Base-by-base conservation (phyloP, 176 grass and related monocot genomes). In the Aegilops umbellulata region DNA sequence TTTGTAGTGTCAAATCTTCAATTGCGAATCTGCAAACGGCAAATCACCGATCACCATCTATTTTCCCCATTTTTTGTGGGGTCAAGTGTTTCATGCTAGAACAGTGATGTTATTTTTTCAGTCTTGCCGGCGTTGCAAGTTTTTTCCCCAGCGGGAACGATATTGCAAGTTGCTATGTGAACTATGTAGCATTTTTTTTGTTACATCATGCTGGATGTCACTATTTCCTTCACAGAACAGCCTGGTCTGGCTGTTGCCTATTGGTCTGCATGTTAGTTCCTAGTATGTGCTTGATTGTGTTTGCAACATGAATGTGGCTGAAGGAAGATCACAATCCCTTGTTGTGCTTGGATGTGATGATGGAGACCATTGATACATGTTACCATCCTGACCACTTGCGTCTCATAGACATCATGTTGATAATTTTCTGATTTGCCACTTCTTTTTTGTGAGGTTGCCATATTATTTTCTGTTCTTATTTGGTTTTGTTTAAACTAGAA, bases 21-120 rank as follows among this genome's bases (percentile, higher is more conserved):
- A 46, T 74, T 74, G 70, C n/a, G 7, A 74, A 46, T 39, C 14
- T 44, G 13, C 11, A 46, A 24, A n/a, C n/a, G 5, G 39, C 69
- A 73, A 73, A 44, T 44, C n/a, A 35, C 23, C n/a, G 24, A 42
- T 44, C 36, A 41, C n/a, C n/a, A 73, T 38, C 4, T n/a, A 12
- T 73, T 26, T 73, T 61, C 58, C 38, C 70, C 22, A 6, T 14
- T 73, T 46, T 25, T 73, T 73, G 11, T 24, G 22, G n/a, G 12
- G 39, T 73, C n/a, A 73, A 73, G 36, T 73, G 70, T 73, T 74
- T 47, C 23, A 74, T 74, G 70, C 70, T 74, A 74, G 70, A 74
- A 44, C 11, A 44, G 12, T 44, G 22, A 25, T 73, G 6, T 19
- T 69, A 19, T 74, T 78, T 38, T 76, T 66, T 41, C n/a, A 72